Conservation (phyloP, 257 asterid species). For the Petunia axillaris region DNA sequence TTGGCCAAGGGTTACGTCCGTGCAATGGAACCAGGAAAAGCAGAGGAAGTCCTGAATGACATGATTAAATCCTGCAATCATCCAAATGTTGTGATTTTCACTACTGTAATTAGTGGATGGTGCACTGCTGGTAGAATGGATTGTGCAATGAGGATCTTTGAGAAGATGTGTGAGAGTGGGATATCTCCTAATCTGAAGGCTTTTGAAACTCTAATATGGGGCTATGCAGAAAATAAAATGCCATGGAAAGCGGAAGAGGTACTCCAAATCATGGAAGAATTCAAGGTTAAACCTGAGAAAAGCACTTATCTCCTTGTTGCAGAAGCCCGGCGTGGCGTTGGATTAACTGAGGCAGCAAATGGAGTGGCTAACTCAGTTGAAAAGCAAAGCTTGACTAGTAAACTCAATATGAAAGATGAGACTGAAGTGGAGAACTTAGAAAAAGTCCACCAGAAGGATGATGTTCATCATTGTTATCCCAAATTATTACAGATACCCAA, state of each 20-base stretch:
- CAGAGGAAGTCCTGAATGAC: conserved; percentile 56
- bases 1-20: conserved; percentile 72
- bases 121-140: conserved; percentile 55
- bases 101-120: conserved; percentile 73
- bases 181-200: conserved; percentile 61
- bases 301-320: conserved; percentile 48
- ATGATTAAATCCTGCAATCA: conserved; percentile 46
- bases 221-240: conserved; percentile 58
- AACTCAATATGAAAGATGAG: conserved; percentile 29
- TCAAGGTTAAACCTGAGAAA: conserved; percentile 51
- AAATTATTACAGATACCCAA: conserved; percentile 57
- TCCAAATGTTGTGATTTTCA: conserved; percentile 67
- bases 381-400: conserved; percentile 26
- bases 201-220: conserved; percentile 66
- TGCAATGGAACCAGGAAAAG: conserved; percentile 64
- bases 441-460: conserved; percentile 48
- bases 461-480: conserved; percentile 33
- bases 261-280: conserved; percentile 50
- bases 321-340: conserved; percentile 55
- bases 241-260: conserved; percentile 67
- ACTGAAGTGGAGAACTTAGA: conserved; percentile 47
- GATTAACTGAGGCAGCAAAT: conserved; percentile 49
- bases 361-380: conserved; percentile 30
- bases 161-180: conserved; percentile 53
- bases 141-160: conserved; percentile 51